Conservation (phyloP, 2,329 filamentous ascomycete species). For the Hymenoscyphus fraxineus region DNA sequence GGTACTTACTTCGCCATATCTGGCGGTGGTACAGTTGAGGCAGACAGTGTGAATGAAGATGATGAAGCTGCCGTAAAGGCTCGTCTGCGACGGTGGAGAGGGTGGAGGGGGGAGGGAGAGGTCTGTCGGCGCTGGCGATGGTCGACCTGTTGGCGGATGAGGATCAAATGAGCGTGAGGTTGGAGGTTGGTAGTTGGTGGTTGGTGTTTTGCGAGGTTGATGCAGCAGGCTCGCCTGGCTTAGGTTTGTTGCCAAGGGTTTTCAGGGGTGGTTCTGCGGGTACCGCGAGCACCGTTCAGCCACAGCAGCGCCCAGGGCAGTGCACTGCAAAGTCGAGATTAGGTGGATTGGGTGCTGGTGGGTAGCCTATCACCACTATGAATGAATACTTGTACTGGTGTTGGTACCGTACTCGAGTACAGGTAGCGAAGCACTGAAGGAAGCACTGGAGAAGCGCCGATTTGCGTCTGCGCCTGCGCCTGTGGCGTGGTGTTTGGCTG, state of each 20-base stretch:
- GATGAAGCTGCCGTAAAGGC: conserved; percentile 24
- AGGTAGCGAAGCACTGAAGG: no score
- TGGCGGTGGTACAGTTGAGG: conserved; percentile 28
- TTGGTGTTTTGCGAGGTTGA: neutral
- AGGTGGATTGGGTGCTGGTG: neutral
- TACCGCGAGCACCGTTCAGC: neutral
- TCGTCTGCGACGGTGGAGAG: neutral
- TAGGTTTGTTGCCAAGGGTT: neutral
- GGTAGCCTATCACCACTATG: no score
- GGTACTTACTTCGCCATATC: conserved; percentile 34
- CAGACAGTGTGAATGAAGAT: conserved; percentile 26
- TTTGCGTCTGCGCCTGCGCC: neutral
- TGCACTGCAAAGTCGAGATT: neutral
- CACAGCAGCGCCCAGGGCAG: neutral
- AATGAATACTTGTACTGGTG: no score
- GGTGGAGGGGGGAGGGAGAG: neutral
- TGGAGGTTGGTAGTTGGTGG: neutral
- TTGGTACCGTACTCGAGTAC: no score
- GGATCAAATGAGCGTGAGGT: conserved; percentile 8
- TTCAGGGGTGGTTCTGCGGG: neutral
- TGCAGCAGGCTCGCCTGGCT: neutral
- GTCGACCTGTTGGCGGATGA: neutral
- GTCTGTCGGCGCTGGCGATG: conserved; percentile 2
- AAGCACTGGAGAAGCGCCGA: neutral
- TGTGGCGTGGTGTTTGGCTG: neutral